Base-by-base conservation (phyloP, 2,329 filamentous ascomycete species). In the Fonsecaea multimorphosa region DNA sequence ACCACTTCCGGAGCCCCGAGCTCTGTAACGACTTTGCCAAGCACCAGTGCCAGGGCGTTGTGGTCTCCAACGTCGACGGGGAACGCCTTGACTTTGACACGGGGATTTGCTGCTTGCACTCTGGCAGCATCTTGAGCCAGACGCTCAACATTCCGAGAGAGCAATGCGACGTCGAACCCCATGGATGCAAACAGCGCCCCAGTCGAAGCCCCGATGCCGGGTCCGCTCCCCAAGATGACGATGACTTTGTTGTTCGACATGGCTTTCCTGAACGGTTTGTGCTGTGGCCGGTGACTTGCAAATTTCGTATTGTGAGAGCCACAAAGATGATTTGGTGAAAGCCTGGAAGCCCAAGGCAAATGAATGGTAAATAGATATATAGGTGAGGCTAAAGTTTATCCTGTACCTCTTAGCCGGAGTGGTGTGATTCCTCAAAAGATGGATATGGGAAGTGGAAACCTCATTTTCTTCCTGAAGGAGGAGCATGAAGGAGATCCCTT, bases 1-100 rank as follows among this genome's bases (percentile, higher is more conserved):
- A 68, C 63, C 24, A 68, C 57, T 54, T 68, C 66, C 24, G 66
- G 66, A 19, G 57, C 16, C 11, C 66, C 66, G 3, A 68, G 27
- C 1, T 65, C 61, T n/a, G 36, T 24, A n/a, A 53, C 52, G 7
- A 68, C 64, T 51, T 66, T 60, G 12, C 49, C 56, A 5, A 68
- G 29, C 9, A 57, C 53, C 8, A 44, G 27, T 29, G 58, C 53
- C 12, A 68, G 56, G 2, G 63, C 59, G 36, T 52, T 56, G 49
- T 66, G 63, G 34, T 68, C 66, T 12, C 58, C 60, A 22, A 66
- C 55, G 31, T 68, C 66, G 14, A 66, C 63, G 12, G 63, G 32
- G 16, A 57, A 66, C 31, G 66, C 59, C 29, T 68, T 36, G 32
- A 68, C 57, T 31, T 58, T 63, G 51, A 58, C 53, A 34, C 31